Percentiles rank a stretch among this genome's conserved stretches.
phyloP scores from a whole-genome alignment of 139 green algal genomes.

The Nannochloris sp. region DNA sequence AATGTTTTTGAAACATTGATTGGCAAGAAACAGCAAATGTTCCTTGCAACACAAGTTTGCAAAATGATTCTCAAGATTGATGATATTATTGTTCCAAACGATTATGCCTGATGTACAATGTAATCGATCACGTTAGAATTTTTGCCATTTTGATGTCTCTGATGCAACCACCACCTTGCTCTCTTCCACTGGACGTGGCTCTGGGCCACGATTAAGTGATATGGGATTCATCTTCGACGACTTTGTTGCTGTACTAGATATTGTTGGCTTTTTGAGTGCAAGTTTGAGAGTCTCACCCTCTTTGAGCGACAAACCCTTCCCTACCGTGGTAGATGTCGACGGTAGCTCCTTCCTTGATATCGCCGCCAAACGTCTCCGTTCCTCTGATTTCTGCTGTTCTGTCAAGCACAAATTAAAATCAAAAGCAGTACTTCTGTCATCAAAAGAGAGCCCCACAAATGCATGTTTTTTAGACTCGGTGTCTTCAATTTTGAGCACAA shows the following conservation, averaged over 20 bases:
- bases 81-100: conserved; percentile 83
- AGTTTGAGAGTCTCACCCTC: conserved; percentile 61
- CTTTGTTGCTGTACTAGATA: not conserved
- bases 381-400: conserved; percentile 1
- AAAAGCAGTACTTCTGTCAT: conserved; percentile 59
- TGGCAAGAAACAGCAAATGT: conserved; percentile 98
- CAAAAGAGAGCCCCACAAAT: conserved; percentile 72
- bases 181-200: too few relatives aligned
- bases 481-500: conserved; percentile 70
- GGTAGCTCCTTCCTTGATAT: not conserved
- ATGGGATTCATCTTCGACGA: not conserved
- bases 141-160: conserved; percentile 18
- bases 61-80: conserved; percentile 99
- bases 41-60: conserved; percentile 96
- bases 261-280: not conserved
- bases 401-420: conserved; percentile 79
- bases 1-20: conserved; percentile 97
- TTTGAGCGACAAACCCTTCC: conserved; percentile 52
- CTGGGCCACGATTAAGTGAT: too few relatives aligned
- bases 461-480: conserved; percentile 48
- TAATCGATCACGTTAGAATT: conserved; percentile 20
- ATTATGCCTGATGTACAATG: conserved; percentile 16
- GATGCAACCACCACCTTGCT: conserved; percentile 5
- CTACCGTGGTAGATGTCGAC: not conserved
- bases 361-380: not conserved